Conservation (phyloP, 176 grass and related monocot species). For the Cenchrus americanus region DNA sequence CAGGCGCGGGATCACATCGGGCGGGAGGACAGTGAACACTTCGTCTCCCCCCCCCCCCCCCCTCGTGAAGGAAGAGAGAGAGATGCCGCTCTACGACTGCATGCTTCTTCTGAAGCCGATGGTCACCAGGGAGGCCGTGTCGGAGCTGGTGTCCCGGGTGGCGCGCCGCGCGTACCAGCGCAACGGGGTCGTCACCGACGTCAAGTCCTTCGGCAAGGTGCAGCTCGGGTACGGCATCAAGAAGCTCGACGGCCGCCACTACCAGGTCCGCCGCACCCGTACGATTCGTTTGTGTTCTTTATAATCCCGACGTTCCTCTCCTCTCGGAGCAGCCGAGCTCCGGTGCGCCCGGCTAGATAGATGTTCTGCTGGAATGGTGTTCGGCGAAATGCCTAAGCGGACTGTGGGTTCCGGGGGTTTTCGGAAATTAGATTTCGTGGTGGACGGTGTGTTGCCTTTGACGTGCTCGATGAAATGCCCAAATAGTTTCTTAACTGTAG, state of each 20-base stretch:
- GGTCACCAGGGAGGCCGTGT: conserved; percentile 56
- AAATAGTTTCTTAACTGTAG: background rate
- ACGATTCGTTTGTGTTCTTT: background rate
- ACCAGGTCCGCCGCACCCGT: conserved; percentile 50
- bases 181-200: conserved; percentile 80
- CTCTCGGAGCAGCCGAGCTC: background rate
- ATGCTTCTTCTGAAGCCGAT: conserved; percentile 73
- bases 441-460: background rate
- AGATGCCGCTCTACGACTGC: conserved; percentile 93
- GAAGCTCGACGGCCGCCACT: conserved; percentile 86
- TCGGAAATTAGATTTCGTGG: background rate
- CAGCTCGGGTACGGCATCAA: conserved; percentile 79
- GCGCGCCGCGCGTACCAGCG: conserved; percentile 65
- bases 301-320: background rate
- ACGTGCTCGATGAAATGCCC: conserved; percentile 59
- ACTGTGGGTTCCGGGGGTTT: background rate
- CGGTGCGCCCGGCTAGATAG: background rate
- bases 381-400: conserved; percentile 39
- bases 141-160: conserved; percentile 67
- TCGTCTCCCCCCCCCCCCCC: background rate
- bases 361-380: background rate
- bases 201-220: conserved; percentile 86
- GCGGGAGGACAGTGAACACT: background rate
- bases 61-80: conserved; percentile 8
- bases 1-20: background rate